Percentiles rank a stretch among this genome's conserved stretches.
Evolutionary conservation across 805 yeast genomes (phyloP).

Genomic region (Candida gorgasii): DNA sequence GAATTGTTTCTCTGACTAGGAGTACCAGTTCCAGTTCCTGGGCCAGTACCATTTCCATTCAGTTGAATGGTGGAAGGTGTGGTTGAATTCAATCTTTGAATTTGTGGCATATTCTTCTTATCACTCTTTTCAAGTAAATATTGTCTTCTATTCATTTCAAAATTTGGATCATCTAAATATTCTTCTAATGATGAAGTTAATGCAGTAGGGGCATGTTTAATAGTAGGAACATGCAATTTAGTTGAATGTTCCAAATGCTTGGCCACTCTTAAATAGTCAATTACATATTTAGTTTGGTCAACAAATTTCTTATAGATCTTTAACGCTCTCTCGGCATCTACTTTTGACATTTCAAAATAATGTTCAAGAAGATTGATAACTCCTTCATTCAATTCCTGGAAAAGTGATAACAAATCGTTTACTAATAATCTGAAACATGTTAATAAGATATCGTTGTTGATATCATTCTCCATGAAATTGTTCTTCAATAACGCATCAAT

Average conservation of each 20-base stretch:
- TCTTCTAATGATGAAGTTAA: conserved; percentile 84
- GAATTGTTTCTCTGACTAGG: conserved; percentile 25
- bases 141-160: conserved; percentile 76
- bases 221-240: conserved; percentile 89
- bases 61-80: conserved; percentile 9
- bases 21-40: background rate
- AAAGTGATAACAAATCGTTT: conserved; percentile 82
- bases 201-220: conserved; percentile 96
- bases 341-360: conserved; percentile 86
- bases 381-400: conserved; percentile 92
- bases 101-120: conserved; percentile 20
- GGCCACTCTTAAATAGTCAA: conserved; percentile 83
- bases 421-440: conserved; percentile 86
- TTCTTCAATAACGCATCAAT: conserved; percentile 74
- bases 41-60: background rate
- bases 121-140: conserved; percentile 67
- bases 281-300: conserved; percentile 81
- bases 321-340: conserved; percentile 85
- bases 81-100: background rate
- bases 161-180: conserved; percentile 82
- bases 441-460: conserved; percentile 79
- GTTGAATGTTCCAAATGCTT: conserved; percentile 86
- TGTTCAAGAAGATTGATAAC: conserved; percentile 92
- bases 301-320: conserved; percentile 84
- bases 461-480: conserved; percentile 74